Percentiles rank a stretch among this genome's conserved stretches.
Evolutionary conservation across 768 basidiomycete genomes (phyloP).

Genomic region (Lentinula guzmanii): DNA sequence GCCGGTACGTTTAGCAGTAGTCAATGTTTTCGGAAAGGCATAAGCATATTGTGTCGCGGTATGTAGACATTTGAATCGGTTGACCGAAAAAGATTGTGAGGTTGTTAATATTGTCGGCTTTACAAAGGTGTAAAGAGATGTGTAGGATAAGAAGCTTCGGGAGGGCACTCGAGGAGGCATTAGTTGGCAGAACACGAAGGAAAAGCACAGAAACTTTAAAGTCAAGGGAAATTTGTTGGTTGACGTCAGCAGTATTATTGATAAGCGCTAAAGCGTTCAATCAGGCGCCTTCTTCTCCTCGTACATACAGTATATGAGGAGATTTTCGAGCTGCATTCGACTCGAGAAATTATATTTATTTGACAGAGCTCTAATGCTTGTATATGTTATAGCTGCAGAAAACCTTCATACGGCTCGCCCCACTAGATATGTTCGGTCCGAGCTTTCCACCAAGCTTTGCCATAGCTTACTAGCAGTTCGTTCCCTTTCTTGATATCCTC

Average conservation of each 20-base stretch:
- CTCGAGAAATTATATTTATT: background rate
- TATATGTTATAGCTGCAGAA: background rate
- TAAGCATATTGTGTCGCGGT: conserved; percentile 16
- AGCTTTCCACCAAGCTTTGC: conserved; percentile 77
- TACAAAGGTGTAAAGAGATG: conserved; percentile 54
- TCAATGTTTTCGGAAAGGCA: conserved; percentile 11
- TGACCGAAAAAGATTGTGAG: conserved; percentile 32
- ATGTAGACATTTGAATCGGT: conserved; percentile 30
- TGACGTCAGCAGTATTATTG: background rate
- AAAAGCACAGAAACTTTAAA: background rate
- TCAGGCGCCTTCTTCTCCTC: background rate
- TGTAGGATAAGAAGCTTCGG: conserved; percentile 46
- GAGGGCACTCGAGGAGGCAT: conserved; percentile 49
- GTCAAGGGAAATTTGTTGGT: background rate
- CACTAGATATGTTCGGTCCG: background rate
- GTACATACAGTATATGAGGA: background rate
- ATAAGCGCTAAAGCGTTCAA: background rate
- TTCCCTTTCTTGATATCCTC: conserved; percentile 68
- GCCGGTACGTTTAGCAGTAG: conserved; percentile 19
- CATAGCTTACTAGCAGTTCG: conserved; percentile 85
- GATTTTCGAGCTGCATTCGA: background rate
- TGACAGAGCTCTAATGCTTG: background rate
- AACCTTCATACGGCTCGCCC: background rate
- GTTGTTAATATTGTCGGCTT: conserved; percentile 23
- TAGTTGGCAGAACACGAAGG: conserved; percentile 12